These are phyloP conservation scores for Phalaenopsis equestris DNA, from an alignment of 106 monocot species.

Conservation along the genomic window DNA sequence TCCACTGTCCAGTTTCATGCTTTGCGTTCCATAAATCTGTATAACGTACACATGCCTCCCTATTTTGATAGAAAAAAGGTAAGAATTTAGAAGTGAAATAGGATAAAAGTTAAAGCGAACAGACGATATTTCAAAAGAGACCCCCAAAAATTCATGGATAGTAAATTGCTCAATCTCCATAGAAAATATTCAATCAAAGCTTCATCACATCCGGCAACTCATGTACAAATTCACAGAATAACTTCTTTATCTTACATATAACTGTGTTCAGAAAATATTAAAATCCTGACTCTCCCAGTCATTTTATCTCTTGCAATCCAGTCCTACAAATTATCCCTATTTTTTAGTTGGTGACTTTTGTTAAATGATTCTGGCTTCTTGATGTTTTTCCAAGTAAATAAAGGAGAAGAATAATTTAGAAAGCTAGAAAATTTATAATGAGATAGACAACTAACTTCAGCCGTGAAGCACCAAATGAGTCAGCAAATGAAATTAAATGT, in stretches of 20 bases:
- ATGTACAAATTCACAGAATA: not conserved
- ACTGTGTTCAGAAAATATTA: slow-evolving; percentile 1
- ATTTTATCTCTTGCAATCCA: not conserved
- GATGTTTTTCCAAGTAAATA: not conserved
- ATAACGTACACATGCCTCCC: slow-evolving; percentile 67
- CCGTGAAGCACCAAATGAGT: slow-evolving; percentile 75
- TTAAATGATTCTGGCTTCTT: not conserved
- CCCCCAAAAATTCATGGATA: not conserved
- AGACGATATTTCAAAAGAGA: not conserved
- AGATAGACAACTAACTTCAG: slow-evolving; percentile 51
- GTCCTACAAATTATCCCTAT: not conserved
- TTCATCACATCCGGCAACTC: not conserved
- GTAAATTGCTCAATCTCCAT: not conserved
- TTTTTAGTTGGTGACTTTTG: not conserved
- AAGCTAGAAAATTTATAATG: not conserved
- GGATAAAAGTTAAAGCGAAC: not conserved
- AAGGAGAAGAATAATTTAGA: not conserved
- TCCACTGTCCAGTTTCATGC: slow-evolving; percentile 89
- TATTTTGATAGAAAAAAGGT: slow-evolving; percentile 17
- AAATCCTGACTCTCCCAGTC: not conserved
- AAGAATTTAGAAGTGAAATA: slow-evolving; percentile 6
- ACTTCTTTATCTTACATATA: not conserved
- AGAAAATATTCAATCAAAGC: not conserved
- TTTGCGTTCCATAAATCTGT: slow-evolving; percentile 79
- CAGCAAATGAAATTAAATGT: slow-evolving; percentile 67